Percentiles rank a stretch among this genome's conserved stretches.
Conservation (phyloP, 2,329 filamentous ascomycete species). For the Cladophialophora bantiana region DNA sequence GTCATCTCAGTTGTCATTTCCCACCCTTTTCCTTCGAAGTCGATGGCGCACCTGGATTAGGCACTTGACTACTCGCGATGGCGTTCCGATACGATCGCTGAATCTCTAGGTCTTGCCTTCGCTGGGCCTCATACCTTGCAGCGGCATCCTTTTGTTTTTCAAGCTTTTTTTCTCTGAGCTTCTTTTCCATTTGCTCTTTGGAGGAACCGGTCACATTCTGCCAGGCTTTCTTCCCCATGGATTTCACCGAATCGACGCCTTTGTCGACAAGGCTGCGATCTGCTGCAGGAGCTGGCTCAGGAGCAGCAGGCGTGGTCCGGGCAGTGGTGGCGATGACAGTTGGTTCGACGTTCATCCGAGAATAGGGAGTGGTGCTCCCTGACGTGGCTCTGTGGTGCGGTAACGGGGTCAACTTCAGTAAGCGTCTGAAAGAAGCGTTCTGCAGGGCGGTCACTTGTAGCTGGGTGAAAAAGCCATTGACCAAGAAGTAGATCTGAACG, state of each 20-base stretch:
- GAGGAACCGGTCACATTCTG: slow-evolving; percentile 18
- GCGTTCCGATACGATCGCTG: slow-evolving; percentile 28
- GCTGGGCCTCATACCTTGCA: slow-evolving; percentile 32
- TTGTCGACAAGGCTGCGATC: slow-evolving; percentile 47
- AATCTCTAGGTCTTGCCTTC: slow-evolving; percentile 27
- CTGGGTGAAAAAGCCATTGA: slow-evolving; percentile 30
- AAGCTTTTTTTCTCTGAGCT: slow-evolving; percentile 17
- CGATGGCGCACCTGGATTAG: background rate
- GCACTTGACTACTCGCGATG: background rate
- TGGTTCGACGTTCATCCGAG: slow-evolving; percentile 29
- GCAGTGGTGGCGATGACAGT: slow-evolving; percentile 15
- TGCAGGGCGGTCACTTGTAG: slow-evolving; percentile 20
- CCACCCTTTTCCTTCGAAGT: slow-evolving; percentile 4
- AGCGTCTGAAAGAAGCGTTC: slow-evolving; percentile 15
- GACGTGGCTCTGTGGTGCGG: slow-evolving; percentile 4
- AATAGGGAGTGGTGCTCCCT: slow-evolving; percentile 7
- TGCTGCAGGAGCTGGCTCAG: slow-evolving; percentile 24
- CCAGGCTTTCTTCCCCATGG: slow-evolving; percentile 31
- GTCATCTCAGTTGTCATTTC: background rate
- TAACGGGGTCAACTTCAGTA: slow-evolving; percentile 17
- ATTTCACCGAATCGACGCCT: slow-evolving; percentile 45
- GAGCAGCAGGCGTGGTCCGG: background rate
- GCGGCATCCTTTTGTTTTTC: slow-evolving; percentile 18
- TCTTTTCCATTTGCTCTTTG: slow-evolving; percentile 19
- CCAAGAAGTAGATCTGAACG: slow-evolving; percentile 31